Evolutionary conservation across 768 basidiomycete genomes (phyloP).

Genomic region (Omphalotus guepiniiformis): DNA sequence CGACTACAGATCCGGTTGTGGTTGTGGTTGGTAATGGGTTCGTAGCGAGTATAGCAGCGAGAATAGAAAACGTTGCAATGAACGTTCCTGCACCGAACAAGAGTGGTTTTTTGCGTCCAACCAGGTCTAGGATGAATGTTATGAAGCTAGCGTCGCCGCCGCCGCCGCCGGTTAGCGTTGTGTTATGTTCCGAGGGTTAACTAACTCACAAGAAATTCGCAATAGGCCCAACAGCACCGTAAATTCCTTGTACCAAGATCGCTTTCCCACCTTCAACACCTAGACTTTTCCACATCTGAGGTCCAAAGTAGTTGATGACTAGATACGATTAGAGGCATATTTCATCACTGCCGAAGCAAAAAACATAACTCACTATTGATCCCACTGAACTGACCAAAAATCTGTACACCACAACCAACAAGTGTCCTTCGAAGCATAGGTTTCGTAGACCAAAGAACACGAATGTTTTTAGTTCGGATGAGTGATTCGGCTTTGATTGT

Average conservation of each 20-base stretch:
- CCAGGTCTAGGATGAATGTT: conserved; percentile 51
- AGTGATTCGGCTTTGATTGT: conserved; percentile 47
- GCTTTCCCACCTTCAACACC: conserved; percentile 43
- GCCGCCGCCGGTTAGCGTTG: too few species aligned
- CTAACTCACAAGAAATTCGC: too few species aligned
- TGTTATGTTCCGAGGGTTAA: too few species aligned
- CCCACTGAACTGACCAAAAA: conserved; percentile 63
- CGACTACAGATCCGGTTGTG: conserved; percentile 19
- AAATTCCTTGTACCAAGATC: conserved; percentile 57
- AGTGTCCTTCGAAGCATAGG: conserved; percentile 52
- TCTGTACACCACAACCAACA: conserved; percentile 54
- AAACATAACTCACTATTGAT: conserved; percentile 46
- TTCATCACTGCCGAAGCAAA: background rate
- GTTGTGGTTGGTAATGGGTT: conserved; percentile 31
- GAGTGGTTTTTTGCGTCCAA: conserved; percentile 59
- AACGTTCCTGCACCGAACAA: conserved; percentile 54
- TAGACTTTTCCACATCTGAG: conserved; percentile 53
- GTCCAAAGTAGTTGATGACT: conserved; percentile 59
- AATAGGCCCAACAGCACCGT: conserved; percentile 53
- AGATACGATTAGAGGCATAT: background rate
- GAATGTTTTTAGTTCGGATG: conserved; percentile 34
- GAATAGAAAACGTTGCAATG: conserved; percentile 47
- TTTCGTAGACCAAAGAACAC: conserved; percentile 50
- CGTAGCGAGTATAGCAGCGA: conserved; percentile 49
- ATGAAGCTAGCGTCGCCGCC: conserved; percentile 58